These are phyloP conservation scores for Salix suchowensis DNA, from an alignment of 345 rosid genomes.

Conservation along the genomic window DNA sequence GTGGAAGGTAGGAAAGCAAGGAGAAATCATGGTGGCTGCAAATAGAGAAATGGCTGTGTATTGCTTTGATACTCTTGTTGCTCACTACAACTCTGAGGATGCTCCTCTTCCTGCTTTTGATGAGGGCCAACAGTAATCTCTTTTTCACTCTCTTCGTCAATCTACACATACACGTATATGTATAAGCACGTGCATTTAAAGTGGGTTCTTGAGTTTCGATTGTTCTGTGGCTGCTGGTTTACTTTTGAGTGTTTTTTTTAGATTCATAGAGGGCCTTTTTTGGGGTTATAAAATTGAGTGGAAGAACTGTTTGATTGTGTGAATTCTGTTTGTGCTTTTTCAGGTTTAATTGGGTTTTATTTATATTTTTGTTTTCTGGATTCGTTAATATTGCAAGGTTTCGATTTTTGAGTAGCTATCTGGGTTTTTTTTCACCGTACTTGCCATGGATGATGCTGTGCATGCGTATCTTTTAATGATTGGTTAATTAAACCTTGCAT, in stretches of 20 bases:
- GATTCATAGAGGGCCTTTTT: background rate
- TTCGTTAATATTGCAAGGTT: background rate
- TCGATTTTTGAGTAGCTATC: background rate
- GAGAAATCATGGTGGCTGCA: slow-evolving; percentile 69
- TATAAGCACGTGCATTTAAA: background rate
- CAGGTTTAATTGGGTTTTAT: background rate
- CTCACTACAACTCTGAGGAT: slow-evolving; percentile 84
- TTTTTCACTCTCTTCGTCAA: background rate
- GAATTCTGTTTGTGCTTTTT: background rate
- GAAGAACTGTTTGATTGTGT: background rate
- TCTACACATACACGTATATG: background rate
- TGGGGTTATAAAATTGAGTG: background rate
- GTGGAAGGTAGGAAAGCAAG: background rate
- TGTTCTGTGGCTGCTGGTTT: background rate
- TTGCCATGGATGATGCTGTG: background rate
- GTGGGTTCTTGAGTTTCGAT: background rate
- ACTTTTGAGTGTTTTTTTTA: background rate
- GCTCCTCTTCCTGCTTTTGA: slow-evolving; percentile 86
- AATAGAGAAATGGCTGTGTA: slow-evolving; percentile 95
- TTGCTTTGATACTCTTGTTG: slow-evolving; percentile 88
- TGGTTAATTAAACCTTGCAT: background rate
- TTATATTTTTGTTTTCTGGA: background rate
- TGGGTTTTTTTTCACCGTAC: background rate
- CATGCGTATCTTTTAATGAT: background rate
- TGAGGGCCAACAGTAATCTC: slow-evolving; percentile 67